Conservation (phyloP, 768 basidiomycete species). For the Lyophyllum semitale region DNA sequence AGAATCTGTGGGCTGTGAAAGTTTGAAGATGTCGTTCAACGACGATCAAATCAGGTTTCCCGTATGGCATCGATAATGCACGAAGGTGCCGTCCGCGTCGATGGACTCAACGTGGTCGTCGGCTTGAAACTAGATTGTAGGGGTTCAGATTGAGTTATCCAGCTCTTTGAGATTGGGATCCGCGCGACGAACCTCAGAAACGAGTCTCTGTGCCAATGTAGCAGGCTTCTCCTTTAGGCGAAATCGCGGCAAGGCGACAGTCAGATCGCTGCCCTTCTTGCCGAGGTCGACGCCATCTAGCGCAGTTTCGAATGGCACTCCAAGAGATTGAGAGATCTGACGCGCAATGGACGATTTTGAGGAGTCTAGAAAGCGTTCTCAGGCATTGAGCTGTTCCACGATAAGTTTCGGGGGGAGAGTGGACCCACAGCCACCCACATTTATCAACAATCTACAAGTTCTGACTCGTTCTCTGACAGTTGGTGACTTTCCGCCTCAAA, state of each 20-base stretch:
- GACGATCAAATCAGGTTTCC: slow-evolving; percentile 7
- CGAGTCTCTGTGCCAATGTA: slow-evolving; percentile 4
- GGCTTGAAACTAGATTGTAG: not conserved
- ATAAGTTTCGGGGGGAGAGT: not conserved
- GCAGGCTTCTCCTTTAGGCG: slow-evolving; percentile 7
- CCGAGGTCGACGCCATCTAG: slow-evolving; percentile 76
- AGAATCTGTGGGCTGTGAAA: slow-evolving; percentile 45
- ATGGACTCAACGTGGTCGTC: slow-evolving; percentile 8
- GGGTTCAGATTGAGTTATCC: not conserved
- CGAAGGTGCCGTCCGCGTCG: slow-evolving; percentile 9
- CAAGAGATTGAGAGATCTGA: slow-evolving; percentile 5
- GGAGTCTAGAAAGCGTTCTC: not conserved
- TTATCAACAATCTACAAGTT: not conserved
- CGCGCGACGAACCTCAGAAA: not conserved
- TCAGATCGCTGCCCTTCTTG: slow-evolving; percentile 91
- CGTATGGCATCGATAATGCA: slow-evolving; percentile 7
- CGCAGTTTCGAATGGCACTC: slow-evolving; percentile 12
- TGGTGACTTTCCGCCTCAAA: too few species aligned
- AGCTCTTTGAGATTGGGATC: not conserved
- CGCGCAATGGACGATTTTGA: slow-evolving; percentile 1
- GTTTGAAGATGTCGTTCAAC: slow-evolving; percentile 41
- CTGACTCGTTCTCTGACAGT: too few species aligned
- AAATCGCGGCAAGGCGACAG: slow-evolving; percentile 73
- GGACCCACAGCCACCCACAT: not conserved
- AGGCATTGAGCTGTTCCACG: not conserved